phyloP scores from a whole-genome alignment of 1,139 yeast genomes.

The Ogataea hybrid region DNA sequence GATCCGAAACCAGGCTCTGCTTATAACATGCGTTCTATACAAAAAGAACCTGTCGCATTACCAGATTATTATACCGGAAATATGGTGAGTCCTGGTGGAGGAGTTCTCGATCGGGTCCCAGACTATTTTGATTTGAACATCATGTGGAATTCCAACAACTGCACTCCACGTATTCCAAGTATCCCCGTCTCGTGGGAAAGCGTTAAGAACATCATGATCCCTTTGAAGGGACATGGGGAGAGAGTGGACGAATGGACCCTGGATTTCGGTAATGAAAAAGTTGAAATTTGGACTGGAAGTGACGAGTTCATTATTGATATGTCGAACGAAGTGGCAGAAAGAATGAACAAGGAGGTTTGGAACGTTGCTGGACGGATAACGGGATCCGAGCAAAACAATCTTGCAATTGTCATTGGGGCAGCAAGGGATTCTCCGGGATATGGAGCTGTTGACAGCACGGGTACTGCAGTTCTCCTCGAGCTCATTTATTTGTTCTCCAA shows the following conservation, averaged over 20 bases:
- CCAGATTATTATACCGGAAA: slow-evolving; percentile 75
- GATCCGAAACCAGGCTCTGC: slow-evolving; percentile 34
- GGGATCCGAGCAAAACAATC: slow-evolving; percentile 78
- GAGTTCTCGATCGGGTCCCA: slow-evolving; percentile 28
- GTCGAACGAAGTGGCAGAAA: slow-evolving; percentile 46
- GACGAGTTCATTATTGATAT: slow-evolving; percentile 33
- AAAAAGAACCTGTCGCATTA: slow-evolving; percentile 63
- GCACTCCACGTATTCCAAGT: slow-evolving; percentile 70
- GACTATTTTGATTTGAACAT: slow-evolving; percentile 20
- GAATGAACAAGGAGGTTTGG: slow-evolving; percentile 71
- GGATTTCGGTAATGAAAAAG: slow-evolving; percentile 17
- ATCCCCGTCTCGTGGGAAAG: slow-evolving; percentile 76
- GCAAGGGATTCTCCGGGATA: slow-evolving; percentile 75
- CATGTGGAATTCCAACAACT: slow-evolving; percentile 46
- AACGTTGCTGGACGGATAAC: slow-evolving; percentile 74
- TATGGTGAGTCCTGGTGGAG: slow-evolving; percentile 67
- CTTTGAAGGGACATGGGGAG: slow-evolving; percentile 48
- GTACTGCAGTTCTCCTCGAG: slow-evolving; percentile 62
- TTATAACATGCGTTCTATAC: slow-evolving; percentile 46
- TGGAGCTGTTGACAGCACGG: slow-evolving; percentile 78
- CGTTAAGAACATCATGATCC: slow-evolving; percentile 49
- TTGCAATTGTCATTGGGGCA: slow-evolving; percentile 80
- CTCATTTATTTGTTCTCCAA: slow-evolving; percentile 50
- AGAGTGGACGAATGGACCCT: slow-evolving; percentile 38
- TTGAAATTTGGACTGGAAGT: slow-evolving; percentile 41